Evolutionary conservation across 495 filamentous ascomycete species (phyloP).

Genomic region (Hypoxylon crocopeplum): DNA sequence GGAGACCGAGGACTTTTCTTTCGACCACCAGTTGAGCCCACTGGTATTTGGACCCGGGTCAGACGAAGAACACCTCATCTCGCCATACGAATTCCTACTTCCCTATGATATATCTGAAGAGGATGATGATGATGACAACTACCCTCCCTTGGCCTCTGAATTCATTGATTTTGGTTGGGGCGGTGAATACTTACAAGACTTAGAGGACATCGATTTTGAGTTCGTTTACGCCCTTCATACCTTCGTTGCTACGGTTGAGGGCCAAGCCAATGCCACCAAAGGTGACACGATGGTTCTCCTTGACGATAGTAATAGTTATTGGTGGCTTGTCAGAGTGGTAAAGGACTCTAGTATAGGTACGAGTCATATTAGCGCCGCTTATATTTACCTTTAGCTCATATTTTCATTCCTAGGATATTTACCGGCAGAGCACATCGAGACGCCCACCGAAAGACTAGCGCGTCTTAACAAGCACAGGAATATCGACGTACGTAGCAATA

Average conservation of each 20-base stretch:
- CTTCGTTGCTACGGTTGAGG: constrained; percentile 96
- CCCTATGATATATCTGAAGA: constrained; percentile 46
- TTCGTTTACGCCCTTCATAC: constrained; percentile 99
- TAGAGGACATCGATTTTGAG: constrained; percentile 99
- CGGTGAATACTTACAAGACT: constrained; percentile 78
- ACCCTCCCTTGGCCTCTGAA: constrained; percentile 61
- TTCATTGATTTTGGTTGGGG: constrained; percentile 74
- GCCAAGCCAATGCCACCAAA: constrained; percentile 97
- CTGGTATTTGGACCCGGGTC: not conserved
- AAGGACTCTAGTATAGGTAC: constrained; percentile 97
- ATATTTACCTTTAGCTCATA: constrained; percentile 26
- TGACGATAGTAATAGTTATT: constrained; percentile 99
- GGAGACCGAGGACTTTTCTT: constrained; percentile 15
- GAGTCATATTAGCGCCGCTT: constrained; percentile 29
- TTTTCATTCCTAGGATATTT: constrained; percentile 73
- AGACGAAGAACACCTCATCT: constrained; percentile 16
- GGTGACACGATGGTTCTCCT: constrained; percentile 99
- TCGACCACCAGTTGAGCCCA: not conserved
- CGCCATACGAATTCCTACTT: constrained; percentile 35
- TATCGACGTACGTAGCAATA: constrained; percentile 75
- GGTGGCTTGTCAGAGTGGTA: constrained; percentile 97
- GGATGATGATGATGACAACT: constrained; percentile 54
- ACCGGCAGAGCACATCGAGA: constrained; percentile 98
- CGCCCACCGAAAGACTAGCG: constrained; percentile 91
- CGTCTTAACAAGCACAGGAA: constrained; percentile 97